Evolutionary conservation across 805 yeast species (phyloP), one percentile per base, ranked within the genome.

Genomic region (Metschnikowia bowlesiae): DNA sequence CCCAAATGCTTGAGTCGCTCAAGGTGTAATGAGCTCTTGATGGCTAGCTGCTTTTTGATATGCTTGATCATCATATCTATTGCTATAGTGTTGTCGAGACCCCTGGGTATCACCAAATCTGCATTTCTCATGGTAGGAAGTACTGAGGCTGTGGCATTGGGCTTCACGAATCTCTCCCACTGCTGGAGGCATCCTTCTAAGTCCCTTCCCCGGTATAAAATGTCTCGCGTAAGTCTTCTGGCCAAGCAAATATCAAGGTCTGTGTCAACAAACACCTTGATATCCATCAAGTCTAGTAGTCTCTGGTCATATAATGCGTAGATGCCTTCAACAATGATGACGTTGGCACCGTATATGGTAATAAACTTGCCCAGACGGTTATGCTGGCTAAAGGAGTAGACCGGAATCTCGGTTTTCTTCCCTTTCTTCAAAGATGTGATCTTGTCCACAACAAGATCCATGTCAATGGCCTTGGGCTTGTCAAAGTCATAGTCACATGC

Each of bases 201-300:
- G 59, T 91, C 96, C 52, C 99, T 74, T 1, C 96, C 96, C 53
- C 99, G 74, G 53, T 85, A 83, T 11, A 87, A 75, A 47, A 89
- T 90, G 65, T 94, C 99, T 61, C 99, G 76, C 4, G 88, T 82
- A 40, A 94, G 71, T 59, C 99, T 75, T 60, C 99, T 76, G 4
- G 96, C 91, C 58, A 94, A 75, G 67, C 99, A 94, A 13, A 92
- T 80, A 63, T 94, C 99, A 57, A 90, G 74, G 61, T 91, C 98
- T 2, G 97, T 94, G 58, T 92, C 97, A 3, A 94, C 97, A 65
- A 83, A 94, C 16, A 92, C 81, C 66, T 87, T 92, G 52, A 89
- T 74, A 61, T 92, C 96, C 85, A 91, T 86, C 61, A 90, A 62
- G 10, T 80, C 85, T 48, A 85, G 68, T 14, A 94, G 67, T 39